Conservation (phyloP, 148 eudicot species). For the Diospyros kaki region DNA sequence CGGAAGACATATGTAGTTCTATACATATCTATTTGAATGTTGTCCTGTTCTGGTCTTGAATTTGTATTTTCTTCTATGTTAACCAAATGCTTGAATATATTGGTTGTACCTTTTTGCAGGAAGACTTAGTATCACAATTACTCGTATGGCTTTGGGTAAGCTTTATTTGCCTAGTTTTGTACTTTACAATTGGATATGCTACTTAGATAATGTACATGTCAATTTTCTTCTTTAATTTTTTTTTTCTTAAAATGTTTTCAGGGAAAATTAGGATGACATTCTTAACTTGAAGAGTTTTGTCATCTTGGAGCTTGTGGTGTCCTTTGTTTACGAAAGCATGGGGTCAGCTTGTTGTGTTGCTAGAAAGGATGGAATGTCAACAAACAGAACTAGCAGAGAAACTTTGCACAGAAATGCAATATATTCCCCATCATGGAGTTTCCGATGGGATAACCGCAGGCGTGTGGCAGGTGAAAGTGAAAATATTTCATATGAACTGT, state of each 20-base stretch:
- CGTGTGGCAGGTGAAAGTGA: slow-evolving; percentile 47
- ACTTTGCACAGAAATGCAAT: slow-evolving; percentile 27
- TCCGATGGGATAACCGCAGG: slow-evolving; percentile 41
- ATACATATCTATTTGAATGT: slow-evolving; percentile 2
- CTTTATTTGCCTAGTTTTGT: not conserved
- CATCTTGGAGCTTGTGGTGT: slow-evolving; percentile 10
- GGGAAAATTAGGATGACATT: slow-evolving; percentile 8
- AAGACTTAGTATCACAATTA: not conserved
- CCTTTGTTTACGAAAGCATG: slow-evolving; percentile 23
- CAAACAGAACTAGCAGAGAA: slow-evolving; percentile 28
- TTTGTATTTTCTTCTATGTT: not conserved
- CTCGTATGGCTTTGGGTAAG: not conserved
- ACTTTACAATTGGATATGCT: not conserved
- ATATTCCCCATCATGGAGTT: slow-evolving; percentile 57
- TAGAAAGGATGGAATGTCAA: slow-evolving; percentile 30
- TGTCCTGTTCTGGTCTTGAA: not conserved
- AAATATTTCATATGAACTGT: slow-evolving; percentile 15
- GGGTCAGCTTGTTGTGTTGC: slow-evolving; percentile 60
- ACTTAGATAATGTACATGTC: not conserved
- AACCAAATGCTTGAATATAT: not conserved
- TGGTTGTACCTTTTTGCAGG: not conserved
- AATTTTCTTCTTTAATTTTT: not conserved
- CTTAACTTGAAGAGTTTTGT: not conserved
- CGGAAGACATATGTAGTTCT: not conserved
- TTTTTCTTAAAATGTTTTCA: not conserved